Evolutionary conservation across 2,329 filamentous ascomycete species (phyloP), one percentile per base, ranked within the genome.

Genomic region (Bipolaris gigantea): DNA sequence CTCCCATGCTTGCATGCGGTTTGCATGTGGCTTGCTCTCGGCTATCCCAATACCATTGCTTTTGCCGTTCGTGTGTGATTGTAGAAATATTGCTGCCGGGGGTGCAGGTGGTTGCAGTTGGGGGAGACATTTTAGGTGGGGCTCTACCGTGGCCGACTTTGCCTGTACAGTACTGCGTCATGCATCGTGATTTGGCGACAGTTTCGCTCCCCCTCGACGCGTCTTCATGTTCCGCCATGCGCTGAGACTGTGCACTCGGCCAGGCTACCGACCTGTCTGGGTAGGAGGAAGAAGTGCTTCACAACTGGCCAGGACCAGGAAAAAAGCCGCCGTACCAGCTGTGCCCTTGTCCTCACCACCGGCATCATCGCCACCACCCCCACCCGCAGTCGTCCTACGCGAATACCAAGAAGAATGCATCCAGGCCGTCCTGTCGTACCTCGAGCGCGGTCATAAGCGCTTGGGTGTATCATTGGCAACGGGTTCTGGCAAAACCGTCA

Each of bases 321-420:
- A 44, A 39, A 27, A 30, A 11, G 23, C 16, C 10, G 27, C 33
- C 32, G 21, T 35, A 43, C 60, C 68, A 27, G 60, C 66, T 11
- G 69, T 73, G n/a, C 18, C 34, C 27, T n/a, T 73, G n/a, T 15
- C 34, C 27, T n/a, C 44, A 38, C 13, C 15, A 32, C 3, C 36
- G 10, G n/a, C 40, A 42, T 21, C 51, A 34, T 34, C 63, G 48
- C 51, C 55, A 19, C 44, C 51, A 23, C 19, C 52, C 43, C 61
- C 69, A 32, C 60, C 66, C 13, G 69, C 73, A 36, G 78, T 93
- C 49, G 81, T 81, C 51, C 84, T 96, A 38, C 88, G 92, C 62
- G 81, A 89, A 63, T 97, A 96, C 69, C 92, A 97, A 72, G 87
- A 94, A 78, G 91, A 96, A 80, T 95, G 90, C 69, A 95, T 97